Base-by-base conservation (phyloP, 2,329 filamentous ascomycete genomes). In the Trichoderma guizhouense region DNA sequence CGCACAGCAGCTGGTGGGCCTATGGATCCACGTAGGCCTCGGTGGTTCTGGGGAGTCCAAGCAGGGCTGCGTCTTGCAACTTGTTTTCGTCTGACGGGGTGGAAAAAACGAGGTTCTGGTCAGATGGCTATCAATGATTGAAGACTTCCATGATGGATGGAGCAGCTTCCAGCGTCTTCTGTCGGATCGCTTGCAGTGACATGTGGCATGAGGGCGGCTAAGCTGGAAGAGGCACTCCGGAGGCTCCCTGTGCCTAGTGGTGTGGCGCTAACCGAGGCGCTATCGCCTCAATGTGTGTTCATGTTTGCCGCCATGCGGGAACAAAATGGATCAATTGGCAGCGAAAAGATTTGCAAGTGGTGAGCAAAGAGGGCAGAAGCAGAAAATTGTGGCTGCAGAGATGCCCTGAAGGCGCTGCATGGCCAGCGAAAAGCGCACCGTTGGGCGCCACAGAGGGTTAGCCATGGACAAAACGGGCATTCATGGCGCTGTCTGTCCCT, bases 131-230 rank as follows among this genome's bases (percentile, higher is more conserved):
- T 0, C 1, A 4, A 15, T 36, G 34, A 36, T 36, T 7, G 34
- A 36, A 36, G 34, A 15, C 5, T 15, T 36, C 12, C 12, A 36
- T 36, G 15, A 6, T 26, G 7, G 3, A 43, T 43, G 39, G 39
- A 43, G 28, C 26, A 61, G 2, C n/a, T 69, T 69, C 66, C 55
- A 69, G 55, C 43, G 66, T 34, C 26, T 69, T 69, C 66, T 61
- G 57, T 32, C 28, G 28, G 7, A 30, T 30, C 28, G 7, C 28
- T 32, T 34, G 11, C 24, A 64, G 61, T 43, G 64, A 39, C 64
- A 53, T 69, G 66, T 36, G 55, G 66, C 66, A 51, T 36, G 4
- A 5, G 26, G 36, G 28, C 55, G n/a, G 67, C 67, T 69, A 69
- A 26, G 6, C 67, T 30, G 57, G 32, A 69, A 36, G n/a, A 69